These are phyloP conservation scores for Chalara sp. DNA, from an alignment of 2,329 filamentous ascomycete species.

Conservation along the genomic window DNA sequence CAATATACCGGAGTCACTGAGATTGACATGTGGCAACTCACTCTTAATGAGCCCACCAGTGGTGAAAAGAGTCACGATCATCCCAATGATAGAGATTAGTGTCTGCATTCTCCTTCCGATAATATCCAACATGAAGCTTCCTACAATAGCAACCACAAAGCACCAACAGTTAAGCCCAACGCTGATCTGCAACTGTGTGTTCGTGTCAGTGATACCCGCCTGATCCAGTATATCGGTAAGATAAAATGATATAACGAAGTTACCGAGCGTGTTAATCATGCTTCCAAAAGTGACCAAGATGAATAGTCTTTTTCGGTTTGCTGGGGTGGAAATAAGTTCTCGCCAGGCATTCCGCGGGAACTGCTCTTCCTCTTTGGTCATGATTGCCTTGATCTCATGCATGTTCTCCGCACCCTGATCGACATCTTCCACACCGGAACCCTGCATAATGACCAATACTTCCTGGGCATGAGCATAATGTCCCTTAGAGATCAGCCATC, in stretches of 20 bases:
- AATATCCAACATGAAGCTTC: conserved; percentile 34
- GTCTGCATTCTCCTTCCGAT: conserved; percentile 41
- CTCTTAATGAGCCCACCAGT: conserved; percentile 42
- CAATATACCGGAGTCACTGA: too few relatives aligned
- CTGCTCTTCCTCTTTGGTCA: too few relatives aligned
- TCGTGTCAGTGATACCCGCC: conserved; percentile 37
- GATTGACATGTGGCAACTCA: too few relatives aligned
- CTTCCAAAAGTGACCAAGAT: conserved; percentile 30
- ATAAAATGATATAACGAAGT: conserved; percentile 32
- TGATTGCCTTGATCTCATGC: too few relatives aligned
- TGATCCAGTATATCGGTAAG: conserved; percentile 35
- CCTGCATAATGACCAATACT: too few relatives aligned
- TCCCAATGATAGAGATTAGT: conserved; percentile 31
- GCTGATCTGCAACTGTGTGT: conserved; percentile 34
- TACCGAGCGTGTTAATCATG: conserved; percentile 33
- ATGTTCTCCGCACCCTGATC: too few relatives aligned
- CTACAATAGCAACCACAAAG: conserved; percentile 32
- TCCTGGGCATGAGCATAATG: conserved; percentile 16
- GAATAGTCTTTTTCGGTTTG: conserved; percentile 27
- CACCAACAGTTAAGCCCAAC: conserved; percentile 42
- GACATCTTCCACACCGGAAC: too few relatives aligned
- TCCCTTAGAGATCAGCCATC: conserved; percentile 26
- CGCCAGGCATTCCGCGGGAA: too few relatives aligned
- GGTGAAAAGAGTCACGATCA: conserved; percentile 40
- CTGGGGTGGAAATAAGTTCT: too few relatives aligned